These are phyloP conservation scores for Maudiozyma saulgeensis DNA, from an alignment of 805 yeast genomes.

Conservation along the genomic window DNA sequence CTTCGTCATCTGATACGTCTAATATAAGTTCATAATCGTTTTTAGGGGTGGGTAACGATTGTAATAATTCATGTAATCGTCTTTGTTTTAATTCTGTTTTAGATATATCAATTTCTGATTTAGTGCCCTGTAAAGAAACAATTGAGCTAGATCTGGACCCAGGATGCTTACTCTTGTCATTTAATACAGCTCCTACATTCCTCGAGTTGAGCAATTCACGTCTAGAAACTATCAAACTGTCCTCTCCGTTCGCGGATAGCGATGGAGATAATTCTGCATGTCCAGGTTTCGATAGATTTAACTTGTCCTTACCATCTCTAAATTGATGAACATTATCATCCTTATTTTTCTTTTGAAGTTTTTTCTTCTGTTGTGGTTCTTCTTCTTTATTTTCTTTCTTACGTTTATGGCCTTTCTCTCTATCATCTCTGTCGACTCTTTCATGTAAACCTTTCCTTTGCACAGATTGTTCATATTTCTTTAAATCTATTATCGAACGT, in stretches of 20 bases:
- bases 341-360: constrained; percentile 4
- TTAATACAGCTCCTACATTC: constrained; percentile 1
- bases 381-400: constrained; percentile 15
- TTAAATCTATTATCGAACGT: constrained; percentile 31
- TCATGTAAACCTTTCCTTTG: constrained; percentile 35
- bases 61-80: constrained; percentile 19
- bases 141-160: too few species aligned
- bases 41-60: constrained; percentile 33
- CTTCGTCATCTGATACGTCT: constrained; percentile 22
- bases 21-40: constrained; percentile 38
- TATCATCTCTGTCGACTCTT: constrained; percentile 24
- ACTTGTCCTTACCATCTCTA: constrained; percentile 3
- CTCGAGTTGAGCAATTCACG: constrained; percentile 13
- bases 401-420: constrained; percentile 15
- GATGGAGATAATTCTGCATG: too few species aligned
- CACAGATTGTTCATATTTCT: constrained; percentile 37
- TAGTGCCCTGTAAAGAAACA: background rate
- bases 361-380: constrained; percentile 9
- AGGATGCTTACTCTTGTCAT: too few species aligned
- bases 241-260: constrained; percentile 5
- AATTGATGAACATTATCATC: constrained; percentile 10
- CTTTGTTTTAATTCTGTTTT: background rate
- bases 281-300: constrained; percentile 30
- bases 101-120: background rate
- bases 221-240: constrained; percentile 25